phyloP scores from a whole-genome alignment of 2,329 filamentous ascomycete species.

The Scorias spongiosa region DNA sequence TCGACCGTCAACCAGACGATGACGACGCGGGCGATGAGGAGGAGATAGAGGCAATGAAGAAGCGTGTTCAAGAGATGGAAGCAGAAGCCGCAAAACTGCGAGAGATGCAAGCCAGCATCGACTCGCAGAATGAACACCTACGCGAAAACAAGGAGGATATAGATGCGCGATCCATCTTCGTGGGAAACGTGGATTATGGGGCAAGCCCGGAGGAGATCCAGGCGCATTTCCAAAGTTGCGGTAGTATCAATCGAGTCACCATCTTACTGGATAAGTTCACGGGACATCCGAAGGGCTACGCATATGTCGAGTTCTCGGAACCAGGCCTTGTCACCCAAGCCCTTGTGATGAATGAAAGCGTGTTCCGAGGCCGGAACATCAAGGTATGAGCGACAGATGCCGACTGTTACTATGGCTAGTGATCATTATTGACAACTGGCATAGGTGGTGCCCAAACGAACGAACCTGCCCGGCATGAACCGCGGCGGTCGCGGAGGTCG shows the following conservation, averaged over 20 bases:
- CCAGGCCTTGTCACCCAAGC: constrained; percentile 85
- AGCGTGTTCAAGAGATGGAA: constrained; percentile 40
- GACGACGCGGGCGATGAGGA: constrained; percentile 21
- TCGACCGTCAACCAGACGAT: constrained; percentile 12
- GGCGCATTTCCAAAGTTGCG: constrained; percentile 93
- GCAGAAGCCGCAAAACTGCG: constrained; percentile 43
- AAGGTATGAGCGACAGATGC: constrained; percentile 47
- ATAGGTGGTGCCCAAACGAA: constrained; percentile 81
- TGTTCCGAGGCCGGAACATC: constrained; percentile 86
- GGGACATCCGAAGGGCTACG: constrained; percentile 98
- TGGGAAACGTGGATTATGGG: constrained; percentile 96
- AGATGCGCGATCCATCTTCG: constrained; percentile 89
- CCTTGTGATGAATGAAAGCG: constrained; percentile 86
- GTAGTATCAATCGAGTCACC: constrained; percentile 93
- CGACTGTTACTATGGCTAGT: constrained; percentile 4
- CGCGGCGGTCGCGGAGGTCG: constrained; percentile 40
- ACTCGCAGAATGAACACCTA: constrained; percentile 69
- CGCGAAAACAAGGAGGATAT: constrained; percentile 92
- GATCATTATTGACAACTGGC: constrained; percentile 5
- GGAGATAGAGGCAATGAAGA: constrained; percentile 36
- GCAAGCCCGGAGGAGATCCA: constrained; percentile 96
- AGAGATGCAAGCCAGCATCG: constrained; percentile 46
- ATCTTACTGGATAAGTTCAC: constrained; percentile 97
- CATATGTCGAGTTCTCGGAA: constrained; percentile 96
- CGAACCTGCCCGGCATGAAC: constrained; percentile 88